Base-by-base conservation (phyloP, 1,284 basidiomycete genomes). In the Ustilago nuda region DNA sequence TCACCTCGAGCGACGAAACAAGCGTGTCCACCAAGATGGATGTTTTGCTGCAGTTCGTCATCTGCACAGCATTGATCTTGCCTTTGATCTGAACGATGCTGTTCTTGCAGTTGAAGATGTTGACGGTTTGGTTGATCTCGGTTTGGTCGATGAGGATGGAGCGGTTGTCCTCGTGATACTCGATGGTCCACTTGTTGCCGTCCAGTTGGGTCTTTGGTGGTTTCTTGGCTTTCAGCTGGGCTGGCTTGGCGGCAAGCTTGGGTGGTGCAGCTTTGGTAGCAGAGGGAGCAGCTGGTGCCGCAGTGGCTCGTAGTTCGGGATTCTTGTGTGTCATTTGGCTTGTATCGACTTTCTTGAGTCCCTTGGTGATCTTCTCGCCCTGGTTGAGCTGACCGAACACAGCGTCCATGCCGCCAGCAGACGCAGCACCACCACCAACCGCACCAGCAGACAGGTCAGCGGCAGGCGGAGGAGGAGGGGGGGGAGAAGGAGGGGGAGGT, bases 301-400 rank as follows among this genome's bases (percentile, higher is more conserved):
- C 48, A 11, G 88, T 88, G 63, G 89, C 89, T 30, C 90, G 87
- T 48, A 99, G 87, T 15, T 91, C 89, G 0, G 97, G 96, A 83
- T 99, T 99, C 89, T 99, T 98, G 89, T 99, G 97, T 8, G 95
- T 98, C 95, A 96, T 96, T 86, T 98, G 92, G 79, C 93, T 95
- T 87, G 92, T 91, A 86, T 97, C 94, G 19, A 99, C 97, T 86
- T 97, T 98, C 80, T 92, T 91, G 78, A 99, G 87, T 8, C 93
- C 91, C 81, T 92, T 93, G 8, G 96, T 98, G 62, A 99, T 92
- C 15, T 92, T 91, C 68, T 91, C 93, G 13, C 97, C 96, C 66
- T 92, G 90, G 86, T 98, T 98, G 60, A 99, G 88, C 72, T 94
- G 91, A 1, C 93, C 92, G 71, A 99, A 96, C n/a, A 99, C 93